These are phyloP conservation scores for Penicillium pulvis DNA, from an alignment of 495 filamentous ascomycete species.

Conservation along the genomic window DNA sequence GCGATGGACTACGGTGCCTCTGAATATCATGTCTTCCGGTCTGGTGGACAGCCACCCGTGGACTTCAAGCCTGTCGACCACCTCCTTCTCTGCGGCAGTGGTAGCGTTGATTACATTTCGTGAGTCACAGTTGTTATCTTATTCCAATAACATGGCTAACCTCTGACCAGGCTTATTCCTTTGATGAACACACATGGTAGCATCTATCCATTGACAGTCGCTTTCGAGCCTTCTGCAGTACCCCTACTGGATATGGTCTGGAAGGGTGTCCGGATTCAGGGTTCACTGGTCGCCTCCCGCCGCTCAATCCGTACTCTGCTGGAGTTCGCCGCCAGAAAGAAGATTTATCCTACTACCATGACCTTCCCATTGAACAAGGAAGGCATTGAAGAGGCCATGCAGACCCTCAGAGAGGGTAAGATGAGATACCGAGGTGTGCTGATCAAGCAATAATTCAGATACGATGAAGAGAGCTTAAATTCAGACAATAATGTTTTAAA, in stretches of 20 bases:
- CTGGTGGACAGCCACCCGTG: slow-evolving; percentile 17
- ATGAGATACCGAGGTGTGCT: slow-evolving; percentile 56
- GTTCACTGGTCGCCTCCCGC: slow-evolving; percentile 52
- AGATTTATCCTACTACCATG: slow-evolving; percentile 54
- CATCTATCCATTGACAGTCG: slow-evolving; percentile 55
- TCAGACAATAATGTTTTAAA: too few species aligned
- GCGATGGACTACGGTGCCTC: slow-evolving; percentile 55
- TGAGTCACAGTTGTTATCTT: slow-evolving; percentile 10
- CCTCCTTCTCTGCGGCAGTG: slow-evolving; percentile 33
- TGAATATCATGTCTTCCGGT: slow-evolving; percentile 47
- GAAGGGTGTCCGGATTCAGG: slow-evolving; percentile 57
- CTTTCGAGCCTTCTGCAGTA: slow-evolving; percentile 45
- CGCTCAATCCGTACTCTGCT: slow-evolving; percentile 51
- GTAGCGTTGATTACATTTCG: slow-evolving; percentile 32
- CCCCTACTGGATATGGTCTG: slow-evolving; percentile 48
- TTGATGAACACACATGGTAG: slow-evolving; percentile 47
- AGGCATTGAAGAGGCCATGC: slow-evolving; percentile 58
- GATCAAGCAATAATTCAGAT: slow-evolving; percentile 23
- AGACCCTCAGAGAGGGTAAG: slow-evolving; percentile 54
- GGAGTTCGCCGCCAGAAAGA: slow-evolving; percentile 54
- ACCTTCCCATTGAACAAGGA: slow-evolving; percentile 57
- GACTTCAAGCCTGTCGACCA: slow-evolving; percentile 37
- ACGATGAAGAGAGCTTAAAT: too few species aligned
- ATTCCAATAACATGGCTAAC: not conserved
- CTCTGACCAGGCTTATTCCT: slow-evolving; percentile 24